These are phyloP conservation scores for Digitaria exilis DNA, from an alignment of 202 grass and related monocot genomes.

Conservation along the genomic window DNA sequence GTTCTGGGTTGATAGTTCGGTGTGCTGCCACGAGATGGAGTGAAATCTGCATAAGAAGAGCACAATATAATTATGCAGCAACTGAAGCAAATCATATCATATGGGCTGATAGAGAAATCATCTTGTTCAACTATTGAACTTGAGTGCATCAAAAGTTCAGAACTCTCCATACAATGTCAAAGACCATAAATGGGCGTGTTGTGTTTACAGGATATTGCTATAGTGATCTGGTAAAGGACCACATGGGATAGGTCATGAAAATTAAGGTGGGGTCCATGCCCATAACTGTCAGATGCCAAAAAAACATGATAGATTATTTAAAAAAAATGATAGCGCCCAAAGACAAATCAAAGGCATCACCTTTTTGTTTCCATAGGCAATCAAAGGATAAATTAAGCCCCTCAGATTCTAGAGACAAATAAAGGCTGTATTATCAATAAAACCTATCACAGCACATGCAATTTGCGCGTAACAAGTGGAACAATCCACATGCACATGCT, in stretches of 20 bases:
- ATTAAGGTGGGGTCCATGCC: constrained; percentile 26
- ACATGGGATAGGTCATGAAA: constrained; percentile 32
- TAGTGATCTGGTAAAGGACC: constrained; percentile 20
- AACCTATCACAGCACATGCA: constrained; percentile 49
- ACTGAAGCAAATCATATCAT: constrained; percentile 22
- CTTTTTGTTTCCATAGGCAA: constrained; percentile 44
- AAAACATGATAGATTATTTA: constrained; percentile 30
- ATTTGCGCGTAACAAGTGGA: constrained; percentile 13
- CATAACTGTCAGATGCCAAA: constrained; percentile 14
- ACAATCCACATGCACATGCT: constrained; percentile 40
- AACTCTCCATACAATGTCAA: constrained; percentile 11
- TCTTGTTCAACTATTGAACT: constrained; percentile 30
- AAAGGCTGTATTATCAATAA: constrained; percentile 36
- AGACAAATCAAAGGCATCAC: constrained; percentile 41
- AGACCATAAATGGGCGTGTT: not conserved
- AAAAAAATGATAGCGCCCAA: constrained; percentile 31
- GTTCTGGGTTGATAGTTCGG: constrained; percentile 65
- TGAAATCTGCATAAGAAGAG: constrained; percentile 67
- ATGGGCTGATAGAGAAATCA: not conserved
- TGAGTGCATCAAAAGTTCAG: not conserved
- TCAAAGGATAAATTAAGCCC: constrained; percentile 28
- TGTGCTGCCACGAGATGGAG: constrained; percentile 81
- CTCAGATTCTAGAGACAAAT: constrained; percentile 34
- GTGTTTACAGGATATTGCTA: constrained; percentile 31
- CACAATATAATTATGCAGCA: not conserved